phyloP scores from a whole-genome alignment of 176 grass and related monocot genomes.

The Zoysia japonica region DNA sequence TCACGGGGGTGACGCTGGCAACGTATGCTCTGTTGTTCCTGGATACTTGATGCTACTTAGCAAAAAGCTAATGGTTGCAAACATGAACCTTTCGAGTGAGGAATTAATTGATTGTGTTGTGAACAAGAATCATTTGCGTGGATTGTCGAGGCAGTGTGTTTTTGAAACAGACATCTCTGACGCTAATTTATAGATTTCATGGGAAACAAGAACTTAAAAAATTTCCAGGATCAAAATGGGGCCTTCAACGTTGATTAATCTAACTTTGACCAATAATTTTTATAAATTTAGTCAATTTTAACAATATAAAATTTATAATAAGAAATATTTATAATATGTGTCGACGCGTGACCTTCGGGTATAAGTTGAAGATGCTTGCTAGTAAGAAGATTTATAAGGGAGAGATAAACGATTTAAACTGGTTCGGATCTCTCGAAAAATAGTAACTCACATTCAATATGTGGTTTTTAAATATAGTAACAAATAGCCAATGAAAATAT shows the following conservation, averaged over 20 bases:
- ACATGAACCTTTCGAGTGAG: background rate
- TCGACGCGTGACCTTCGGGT: no score
- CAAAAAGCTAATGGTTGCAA: background rate
- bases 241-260: slow-evolving; percentile 39
- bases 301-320: slow-evolving; percentile 24
- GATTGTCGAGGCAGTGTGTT: background rate
- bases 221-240: background rate
- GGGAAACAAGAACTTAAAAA: background rate
- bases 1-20: slow-evolving; percentile 38
- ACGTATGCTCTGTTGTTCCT: slow-evolving; percentile 27
- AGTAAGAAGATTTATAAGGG: no score
- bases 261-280: slow-evolving; percentile 59
- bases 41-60: background rate
- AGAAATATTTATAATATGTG: background rate
- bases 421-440: no score
- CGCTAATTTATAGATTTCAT: background rate
- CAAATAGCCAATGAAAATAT: no score
- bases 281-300: slow-evolving; percentile 62
- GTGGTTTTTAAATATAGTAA: no score
- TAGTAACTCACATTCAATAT: no score
- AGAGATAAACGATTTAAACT: no score
- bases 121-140: background rate
- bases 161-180: background rate
- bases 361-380: no score
- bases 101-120: background rate